phyloP scores from a whole-genome alignment of 495 filamentous ascomycete species.

The Penicillium silybi region DNA sequence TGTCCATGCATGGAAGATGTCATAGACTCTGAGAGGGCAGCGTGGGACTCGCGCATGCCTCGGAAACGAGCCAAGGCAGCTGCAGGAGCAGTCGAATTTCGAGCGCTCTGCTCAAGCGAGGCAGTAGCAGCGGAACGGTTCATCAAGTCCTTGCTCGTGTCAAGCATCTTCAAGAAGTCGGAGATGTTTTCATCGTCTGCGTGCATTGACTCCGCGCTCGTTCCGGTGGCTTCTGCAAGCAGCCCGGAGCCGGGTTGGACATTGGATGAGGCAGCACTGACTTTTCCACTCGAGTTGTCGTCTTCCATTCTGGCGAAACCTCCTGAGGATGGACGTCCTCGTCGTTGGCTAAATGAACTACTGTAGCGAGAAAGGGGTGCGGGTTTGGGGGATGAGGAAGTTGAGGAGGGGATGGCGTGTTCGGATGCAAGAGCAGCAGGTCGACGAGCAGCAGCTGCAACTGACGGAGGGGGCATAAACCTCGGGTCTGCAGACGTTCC shows the following conservation, averaged over 20 bases:
- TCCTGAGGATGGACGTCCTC: slow-evolving; percentile 69
- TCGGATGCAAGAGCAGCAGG: slow-evolving; percentile 49
- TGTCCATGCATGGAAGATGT: slow-evolving; percentile 78
- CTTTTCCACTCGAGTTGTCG: slow-evolving; percentile 86
- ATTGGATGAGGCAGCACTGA: slow-evolving; percentile 74
- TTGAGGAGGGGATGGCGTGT: slow-evolving; percentile 55
- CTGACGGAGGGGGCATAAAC: slow-evolving; percentile 56
- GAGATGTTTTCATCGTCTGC: slow-evolving; percentile 89
- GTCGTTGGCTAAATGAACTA: slow-evolving; percentile 85
- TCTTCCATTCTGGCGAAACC: slow-evolving; percentile 72
- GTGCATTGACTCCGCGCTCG: slow-evolving; percentile 74
- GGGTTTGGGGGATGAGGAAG: slow-evolving; percentile 70
- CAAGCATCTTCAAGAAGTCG: slow-evolving; percentile 84
- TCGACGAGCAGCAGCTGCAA: slow-evolving; percentile 35
- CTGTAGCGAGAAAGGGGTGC: slow-evolving; percentile 65
- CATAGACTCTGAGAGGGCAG: slow-evolving; percentile 81
- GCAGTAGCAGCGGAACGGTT: slow-evolving; percentile 53
- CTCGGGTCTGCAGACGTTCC: slow-evolving; percentile 58
- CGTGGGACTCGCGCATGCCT: slow-evolving; percentile 80
- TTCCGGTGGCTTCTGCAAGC: slow-evolving; percentile 68
- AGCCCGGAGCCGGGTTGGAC: slow-evolving; percentile 83
- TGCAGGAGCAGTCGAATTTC: slow-evolving; percentile 53
- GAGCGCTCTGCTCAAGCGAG: slow-evolving; percentile 53
- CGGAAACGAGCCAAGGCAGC: slow-evolving; percentile 75
- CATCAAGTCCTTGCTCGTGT: slow-evolving; percentile 72